Evolutionary conservation across 2,329 filamentous ascomycete genomes (phyloP).

Genomic region (Paracoccidioides lutzii): DNA sequence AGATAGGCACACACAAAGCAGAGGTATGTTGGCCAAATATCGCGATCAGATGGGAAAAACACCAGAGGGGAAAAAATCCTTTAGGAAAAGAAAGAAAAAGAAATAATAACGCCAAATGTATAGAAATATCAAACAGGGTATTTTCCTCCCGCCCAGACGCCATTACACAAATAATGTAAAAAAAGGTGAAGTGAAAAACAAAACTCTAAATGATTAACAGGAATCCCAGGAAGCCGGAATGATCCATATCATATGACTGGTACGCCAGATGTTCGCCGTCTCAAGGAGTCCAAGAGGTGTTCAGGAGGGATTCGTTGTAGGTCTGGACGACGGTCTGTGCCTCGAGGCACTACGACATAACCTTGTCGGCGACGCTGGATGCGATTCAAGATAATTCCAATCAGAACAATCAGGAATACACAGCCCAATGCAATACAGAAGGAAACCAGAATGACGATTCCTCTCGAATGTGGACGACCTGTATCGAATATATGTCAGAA

Average conservation of each 20-base stretch:
- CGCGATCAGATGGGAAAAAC: too few species aligned
- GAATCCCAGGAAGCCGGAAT: not conserved
- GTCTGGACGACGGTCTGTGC: conserved; percentile 34
- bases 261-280: conserved; percentile 23
- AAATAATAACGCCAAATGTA: conserved; percentile 1
- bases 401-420: conserved; percentile 36
- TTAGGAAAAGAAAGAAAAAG: not conserved
- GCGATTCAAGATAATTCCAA: conserved; percentile 36
- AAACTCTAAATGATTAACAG: not conserved
- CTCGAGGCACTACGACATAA: conserved; percentile 34
- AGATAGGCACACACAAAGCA: too few species aligned
- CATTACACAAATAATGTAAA: not conserved
- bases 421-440: conserved; percentile 36
- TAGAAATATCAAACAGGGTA: conserved; percentile 6
- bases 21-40: too few species aligned
- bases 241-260: conserved; percentile 20
- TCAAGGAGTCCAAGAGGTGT: conserved; percentile 32
- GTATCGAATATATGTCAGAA: conserved; percentile 9
- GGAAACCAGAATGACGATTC: conserved; percentile 34
- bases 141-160: conserved; percentile 5
- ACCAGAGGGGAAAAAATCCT: not conserved
- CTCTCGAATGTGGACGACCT: conserved; percentile 30
- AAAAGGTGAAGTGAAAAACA: not conserved
- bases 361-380: conserved; percentile 36
- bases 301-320: conserved; percentile 36